Base-by-base conservation (phyloP, 1,284 basidiomycete genomes). In the Moesziomyces aphidis region DNA sequence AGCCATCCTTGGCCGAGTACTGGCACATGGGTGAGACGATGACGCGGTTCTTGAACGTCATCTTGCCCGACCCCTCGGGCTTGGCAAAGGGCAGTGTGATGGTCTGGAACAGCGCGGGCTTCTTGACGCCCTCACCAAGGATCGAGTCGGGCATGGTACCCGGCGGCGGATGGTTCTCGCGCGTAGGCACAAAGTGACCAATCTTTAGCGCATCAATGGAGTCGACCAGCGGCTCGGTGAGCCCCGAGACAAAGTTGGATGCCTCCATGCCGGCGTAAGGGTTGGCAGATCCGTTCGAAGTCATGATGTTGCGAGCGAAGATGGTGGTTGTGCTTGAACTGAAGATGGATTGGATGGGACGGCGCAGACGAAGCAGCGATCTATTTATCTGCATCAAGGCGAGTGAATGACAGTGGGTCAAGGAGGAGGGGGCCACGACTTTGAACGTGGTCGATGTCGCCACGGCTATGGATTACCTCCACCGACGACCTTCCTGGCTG, bases 21-120 rank as follows among this genome's bases (percentile, higher is more conserved):
- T 80, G 78, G 46, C 81, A 83, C 82, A 83, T 81, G 43, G 80
- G 81, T 13, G 74, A 61, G 17, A 81, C 73, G 42, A 77, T 64
- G 19, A 76, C 70, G 31, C 79, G 70, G 62, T 83, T 83, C 69
- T 83, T 83, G 56, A 76, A 74, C 26, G 58, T 75, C 26, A 77
- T 53, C n/a, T 51, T 63, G 13, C 50, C 54, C 2, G 15, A 39
- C 3, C 55, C 47, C 9, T 67, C 49, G 5, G 64, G 58, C 9
- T 19, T 24, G n/a, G 68, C 60, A 43, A 70, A 61, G 2, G 78
- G 78, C 21, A 80, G 42, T 15, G 74, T 61, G 9, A 80, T 42
- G 19, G 66, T 45, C 34, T 66, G 50, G 60, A 84, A 78, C 11
- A 84, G 68, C 22, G 66, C 57, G 13, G 82, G 82, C n/a, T 72